Conservation (phyloP, 2,329 filamentous ascomycete genomes). For the Phialophora tarda region DNA sequence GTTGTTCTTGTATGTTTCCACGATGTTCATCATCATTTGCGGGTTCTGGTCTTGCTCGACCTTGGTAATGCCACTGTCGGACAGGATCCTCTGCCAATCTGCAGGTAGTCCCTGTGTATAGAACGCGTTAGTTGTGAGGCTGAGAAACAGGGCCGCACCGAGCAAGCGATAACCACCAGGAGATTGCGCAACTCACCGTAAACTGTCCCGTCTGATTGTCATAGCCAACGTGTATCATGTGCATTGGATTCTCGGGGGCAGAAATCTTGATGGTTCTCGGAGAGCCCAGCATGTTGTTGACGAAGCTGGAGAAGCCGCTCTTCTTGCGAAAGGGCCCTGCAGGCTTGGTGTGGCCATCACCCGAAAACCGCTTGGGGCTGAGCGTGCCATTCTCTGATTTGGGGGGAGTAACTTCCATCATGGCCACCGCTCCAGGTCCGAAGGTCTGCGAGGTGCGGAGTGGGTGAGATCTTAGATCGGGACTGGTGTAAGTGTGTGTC, state of each 20-base stretch:
- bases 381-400: constrained; percentile 59
- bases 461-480: constrained; percentile 62
- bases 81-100: constrained; percentile 95
- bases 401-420: constrained; percentile 58
- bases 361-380: constrained; percentile 61
- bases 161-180: background rate
- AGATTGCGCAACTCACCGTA: constrained; percentile 67
- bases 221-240: constrained; percentile 97
- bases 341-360: constrained; percentile 60
- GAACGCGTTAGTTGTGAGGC: constrained; percentile 10
- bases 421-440: constrained; percentile 48
- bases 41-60: constrained; percentile 95
- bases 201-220: constrained; percentile 96
- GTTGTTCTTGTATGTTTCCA: constrained; percentile 96
- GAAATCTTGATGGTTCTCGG: constrained; percentile 93
- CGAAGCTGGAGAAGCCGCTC: constrained; percentile 83
- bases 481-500: constrained; percentile 57
- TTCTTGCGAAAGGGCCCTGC: constrained; percentile 70
- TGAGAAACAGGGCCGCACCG: constrained; percentile 1
- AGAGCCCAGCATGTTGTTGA: constrained; percentile 82
- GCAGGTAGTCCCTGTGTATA: constrained; percentile 82
- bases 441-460: constrained; percentile 68
- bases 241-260: constrained; percentile 95
- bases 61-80: constrained; percentile 94
- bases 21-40: constrained; percentile 92